Base-by-base conservation (phyloP, 305 asterid species). In the Fraxinus latifolia region DNA sequence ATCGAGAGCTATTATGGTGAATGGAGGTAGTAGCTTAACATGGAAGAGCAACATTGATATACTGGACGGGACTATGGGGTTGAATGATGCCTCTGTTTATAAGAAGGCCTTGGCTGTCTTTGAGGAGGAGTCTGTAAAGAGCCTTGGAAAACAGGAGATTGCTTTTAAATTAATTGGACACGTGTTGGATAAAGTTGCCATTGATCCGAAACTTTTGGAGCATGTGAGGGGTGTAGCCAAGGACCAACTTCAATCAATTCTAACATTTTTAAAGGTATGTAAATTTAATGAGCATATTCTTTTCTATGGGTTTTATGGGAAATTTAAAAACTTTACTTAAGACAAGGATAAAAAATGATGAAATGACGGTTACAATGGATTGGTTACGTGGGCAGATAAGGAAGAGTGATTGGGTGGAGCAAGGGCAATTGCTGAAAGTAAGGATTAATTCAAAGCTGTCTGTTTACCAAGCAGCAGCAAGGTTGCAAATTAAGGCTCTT, bases 361-460 rank as follows among this genome's bases (percentile, higher is more conserved):
- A 82, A 72, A 80, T 77, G 82, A 67, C 77, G 78, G 77, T 80
- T 79, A 47, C 77, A 36, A 77, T 84, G 15, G 37, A 62, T 85
- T 81, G 84, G 71, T 85, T 85, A 81, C 37, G 76, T 82, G 90
- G 77, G 83, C 93, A 96, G 99, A 91, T 92, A 80, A 91, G 95
- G 87, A 95, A 93, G 93, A 93, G 92, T 6, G 97, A 92, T 85
- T 96, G 99, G 99, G 84, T 97, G 3, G 97, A 91, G 85, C 98
- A 96, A 82, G 99, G 98, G 83, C 98, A 91, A 76, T 84, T 79
- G 79, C 87, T 96, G 85, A 96, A 93, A 92, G 91, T 86, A 68
- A 95, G 94, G 93, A 90, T 96, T 83, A 92, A 91, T 44, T 88
- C 87, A 68, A 95, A 93, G 87, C 90, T 96, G 80, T 91, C 98